Percentiles rank a stretch among this genome's conserved stretches.
These are phyloP conservation scores for Penicillium sp. DNA, from an alignment of 2,329 filamentous ascomycete species.

Conservation along the genomic window DNA sequence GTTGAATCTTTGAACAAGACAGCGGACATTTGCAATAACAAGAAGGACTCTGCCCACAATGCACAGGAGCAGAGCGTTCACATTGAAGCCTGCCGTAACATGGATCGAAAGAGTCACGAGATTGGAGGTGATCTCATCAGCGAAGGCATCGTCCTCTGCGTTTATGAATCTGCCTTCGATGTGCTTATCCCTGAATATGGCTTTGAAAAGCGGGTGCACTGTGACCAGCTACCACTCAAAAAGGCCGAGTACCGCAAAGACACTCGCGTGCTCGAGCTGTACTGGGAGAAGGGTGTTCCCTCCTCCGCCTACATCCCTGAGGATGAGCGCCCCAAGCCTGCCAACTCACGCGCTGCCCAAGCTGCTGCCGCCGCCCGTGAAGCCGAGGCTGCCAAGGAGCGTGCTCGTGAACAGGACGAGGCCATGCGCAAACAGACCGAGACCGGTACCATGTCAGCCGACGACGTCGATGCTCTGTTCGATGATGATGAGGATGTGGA, in stretches of 20 bases:
- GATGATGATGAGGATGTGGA: conserved; percentile 87
- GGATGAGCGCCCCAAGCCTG: conserved; percentile 87
- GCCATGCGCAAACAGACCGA: conserved; percentile 88
- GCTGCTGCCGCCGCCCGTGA: conserved; percentile 71
- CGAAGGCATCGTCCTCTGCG: conserved; percentile 91
- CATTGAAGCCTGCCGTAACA: conserved; percentile 91
- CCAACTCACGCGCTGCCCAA: conserved; percentile 66
- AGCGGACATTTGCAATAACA: conserved; percentile 92
- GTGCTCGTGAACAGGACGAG: conserved; percentile 81
- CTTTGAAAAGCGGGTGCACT: conserved; percentile 98
- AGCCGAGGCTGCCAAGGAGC: conserved; percentile 74
- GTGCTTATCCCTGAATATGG: conserved; percentile 97
- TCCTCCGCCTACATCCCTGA: conserved; percentile 95
- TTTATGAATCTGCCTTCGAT: conserved; percentile 98
- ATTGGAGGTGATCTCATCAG: conserved; percentile 86
- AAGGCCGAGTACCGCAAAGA: conserved; percentile 99
- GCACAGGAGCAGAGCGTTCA: conserved; percentile 98
- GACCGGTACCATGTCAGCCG: conserved; percentile 86
- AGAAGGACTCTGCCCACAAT: conserved; percentile 96
- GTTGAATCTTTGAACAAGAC: conserved; percentile 84
- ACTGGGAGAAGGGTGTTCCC: conserved; percentile 99
- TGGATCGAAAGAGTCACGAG: conserved; percentile 86
- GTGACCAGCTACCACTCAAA: conserved; percentile 91
- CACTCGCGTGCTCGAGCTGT: conserved; percentile 86
- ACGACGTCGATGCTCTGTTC: conserved; percentile 92